Evolutionary conservation across 257 asterid genomes (phyloP).

Genomic region (Solanum megistacrolobum): DNA sequence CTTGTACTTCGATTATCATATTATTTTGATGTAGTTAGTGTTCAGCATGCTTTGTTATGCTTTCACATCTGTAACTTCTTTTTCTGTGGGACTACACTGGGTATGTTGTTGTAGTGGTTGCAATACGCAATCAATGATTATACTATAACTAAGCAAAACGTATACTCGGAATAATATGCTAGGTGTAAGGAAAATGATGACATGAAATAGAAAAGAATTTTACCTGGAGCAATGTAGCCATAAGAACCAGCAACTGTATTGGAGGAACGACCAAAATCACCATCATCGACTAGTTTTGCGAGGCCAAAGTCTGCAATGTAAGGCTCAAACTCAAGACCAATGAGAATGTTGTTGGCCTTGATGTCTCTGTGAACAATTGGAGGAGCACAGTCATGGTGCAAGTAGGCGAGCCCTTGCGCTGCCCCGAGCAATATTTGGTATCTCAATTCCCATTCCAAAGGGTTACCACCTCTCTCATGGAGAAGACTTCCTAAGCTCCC

Average conservation of each 20-base stretch:
- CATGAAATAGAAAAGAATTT: background rate
- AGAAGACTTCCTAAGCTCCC: slow-evolving; percentile 40
- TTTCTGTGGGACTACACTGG: too few species aligned
- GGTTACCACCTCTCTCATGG: slow-evolving; percentile 28
- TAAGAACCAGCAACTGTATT: slow-evolving; percentile 40
- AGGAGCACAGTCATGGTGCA: slow-evolving; percentile 45
- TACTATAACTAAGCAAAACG: background rate
- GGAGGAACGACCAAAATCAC: slow-evolving; percentile 33
- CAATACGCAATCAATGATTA: background rate
- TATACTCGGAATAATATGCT: background rate
- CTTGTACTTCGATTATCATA: background rate
- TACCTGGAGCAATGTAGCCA: slow-evolving; percentile 48
- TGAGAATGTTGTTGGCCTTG: slow-evolving; percentile 43
- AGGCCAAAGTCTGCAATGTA: slow-evolving; percentile 45
- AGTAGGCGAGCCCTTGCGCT: slow-evolving; percentile 33
- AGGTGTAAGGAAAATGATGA: background rate
- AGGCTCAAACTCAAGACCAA: slow-evolving; percentile 38
- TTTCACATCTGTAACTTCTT: background rate
- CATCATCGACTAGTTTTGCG: slow-evolving; percentile 37
- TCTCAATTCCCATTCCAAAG: slow-evolving; percentile 34
- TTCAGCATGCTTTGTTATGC: too few species aligned
- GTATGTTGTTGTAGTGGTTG: background rate
- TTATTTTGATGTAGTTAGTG: too few species aligned
- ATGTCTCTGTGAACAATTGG: slow-evolving; percentile 45
- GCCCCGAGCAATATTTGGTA: slow-evolving; percentile 33